phyloP scores from a whole-genome alignment of 371 early-diverging fungal genomes.

The Syncephalastrum contaminatum region DNA sequence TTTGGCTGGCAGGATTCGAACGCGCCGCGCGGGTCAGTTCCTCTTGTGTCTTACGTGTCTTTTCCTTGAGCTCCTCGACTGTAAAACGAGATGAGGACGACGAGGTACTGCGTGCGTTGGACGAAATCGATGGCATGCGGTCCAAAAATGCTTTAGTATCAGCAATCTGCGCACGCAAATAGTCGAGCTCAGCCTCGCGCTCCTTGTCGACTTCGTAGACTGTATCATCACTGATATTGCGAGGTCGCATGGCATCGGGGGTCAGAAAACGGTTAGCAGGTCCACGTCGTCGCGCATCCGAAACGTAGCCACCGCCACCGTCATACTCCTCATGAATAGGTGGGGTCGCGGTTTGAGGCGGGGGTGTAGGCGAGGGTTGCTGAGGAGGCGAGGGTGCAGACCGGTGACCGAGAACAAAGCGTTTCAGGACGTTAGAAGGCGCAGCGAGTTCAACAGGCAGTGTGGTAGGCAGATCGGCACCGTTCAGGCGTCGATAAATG shows the following conservation, averaged over 20 bases:
- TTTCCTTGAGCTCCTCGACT: conserved; percentile 48
- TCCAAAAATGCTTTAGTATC: conserved; percentile 42
- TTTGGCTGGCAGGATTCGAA: conserved; percentile 18
- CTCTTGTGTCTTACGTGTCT: conserved; percentile 39
- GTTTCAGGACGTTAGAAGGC: conserved; percentile 66
- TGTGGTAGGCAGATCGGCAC: conserved; percentile 70
- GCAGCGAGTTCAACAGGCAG: conserved; percentile 85
- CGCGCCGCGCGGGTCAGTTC: conserved; percentile 24
- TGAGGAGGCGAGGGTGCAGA: conserved; percentile 19
- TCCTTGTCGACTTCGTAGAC: conserved; percentile 16
- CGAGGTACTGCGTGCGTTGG: no score
- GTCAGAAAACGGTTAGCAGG: conserved; percentile 12
- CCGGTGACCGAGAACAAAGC: conserved; percentile 47
- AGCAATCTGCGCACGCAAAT: conserved; percentile 49
- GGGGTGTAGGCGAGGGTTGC: neutral
- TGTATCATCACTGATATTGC: conserved; percentile 12
- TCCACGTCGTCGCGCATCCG: conserved; percentile 51
- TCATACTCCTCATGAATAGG: conserved; percentile 19
- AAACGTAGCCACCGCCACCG: conserved; percentile 50
- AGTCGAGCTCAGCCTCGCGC: conserved; percentile 24
- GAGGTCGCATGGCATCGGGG: conserved; percentile 5
- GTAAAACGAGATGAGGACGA: conserved; percentile 16
- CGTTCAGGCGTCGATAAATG: conserved; percentile 72
- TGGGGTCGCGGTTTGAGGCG: conserved; percentile 6
- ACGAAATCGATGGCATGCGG: neutral